A percentile compares a stretch with the other conserved stretches of the same genome.
Conservation (phyloP, 495 filamentous ascomycete species). For the Parathielavia appendiculata region DNA sequence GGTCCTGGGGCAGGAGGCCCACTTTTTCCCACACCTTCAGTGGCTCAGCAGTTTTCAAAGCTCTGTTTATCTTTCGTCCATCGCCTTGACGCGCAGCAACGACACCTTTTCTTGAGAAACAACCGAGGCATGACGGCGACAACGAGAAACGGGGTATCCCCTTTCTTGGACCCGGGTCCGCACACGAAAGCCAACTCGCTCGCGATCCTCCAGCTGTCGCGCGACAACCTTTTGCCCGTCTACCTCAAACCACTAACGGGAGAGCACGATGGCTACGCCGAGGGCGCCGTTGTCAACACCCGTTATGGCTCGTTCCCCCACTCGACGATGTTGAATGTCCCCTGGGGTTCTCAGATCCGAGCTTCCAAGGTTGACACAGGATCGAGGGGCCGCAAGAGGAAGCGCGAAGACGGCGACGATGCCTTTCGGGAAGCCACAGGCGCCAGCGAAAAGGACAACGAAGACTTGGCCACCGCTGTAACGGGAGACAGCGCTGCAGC, state of each 20-base stretch:
- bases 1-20: too few relatives aligned
- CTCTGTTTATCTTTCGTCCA: background rate
- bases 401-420: constrained; percentile 54
- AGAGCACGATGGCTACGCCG: constrained; percentile 63
- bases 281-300: constrained; percentile 84
- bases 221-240: constrained; percentile 72
- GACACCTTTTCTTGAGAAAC: background rate
- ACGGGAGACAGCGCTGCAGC: constrained; percentile 23
- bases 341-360: constrained; percentile 87
- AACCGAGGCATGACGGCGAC: constrained; percentile 28
- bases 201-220: constrained; percentile 75
- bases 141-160: constrained; percentile 42
- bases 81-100: background rate
- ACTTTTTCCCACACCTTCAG: too few relatives aligned
- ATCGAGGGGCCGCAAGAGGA: constrained; percentile 60
- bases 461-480: constrained; percentile 20
- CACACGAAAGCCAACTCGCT: constrained; percentile 53
- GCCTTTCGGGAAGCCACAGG: constrained; percentile 26
- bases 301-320: constrained; percentile 95
- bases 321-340: constrained; percentile 69
- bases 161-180: constrained; percentile 64
- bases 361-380: constrained; percentile 89
- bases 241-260: constrained; percentile 59
- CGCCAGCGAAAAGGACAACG: constrained; percentile 30
- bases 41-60: too few relatives aligned